Conservation (phyloP, 2,329 filamentous ascomycete genomes). For the Atkinsonella texensis region DNA sequence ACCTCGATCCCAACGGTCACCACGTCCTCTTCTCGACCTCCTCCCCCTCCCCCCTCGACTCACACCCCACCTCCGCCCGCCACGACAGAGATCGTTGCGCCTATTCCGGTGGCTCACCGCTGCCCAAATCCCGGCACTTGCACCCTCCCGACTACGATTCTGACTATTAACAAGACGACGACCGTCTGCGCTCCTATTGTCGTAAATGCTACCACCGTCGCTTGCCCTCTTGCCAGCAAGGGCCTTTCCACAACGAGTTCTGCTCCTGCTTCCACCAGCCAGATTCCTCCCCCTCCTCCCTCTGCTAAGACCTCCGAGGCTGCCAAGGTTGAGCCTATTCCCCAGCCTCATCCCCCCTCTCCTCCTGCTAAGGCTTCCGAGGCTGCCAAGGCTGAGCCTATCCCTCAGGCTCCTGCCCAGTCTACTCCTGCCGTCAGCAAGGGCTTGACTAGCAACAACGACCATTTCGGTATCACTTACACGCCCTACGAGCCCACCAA, state of each 20-base stretch:
- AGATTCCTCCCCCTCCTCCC: slow-evolving; percentile 6
- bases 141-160: slow-evolving; percentile 62
- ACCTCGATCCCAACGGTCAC: slow-evolving; percentile 14
- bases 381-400: slow-evolving; percentile 9
- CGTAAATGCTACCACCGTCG: slow-evolving; percentile 51
- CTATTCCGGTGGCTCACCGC: slow-evolving; percentile 37
- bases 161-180: slow-evolving; percentile 54
- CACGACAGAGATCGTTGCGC: slow-evolving; percentile 30
- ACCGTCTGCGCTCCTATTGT: slow-evolving; percentile 57
- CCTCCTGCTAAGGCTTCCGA: not conserved
- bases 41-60: slow-evolving; percentile 3
- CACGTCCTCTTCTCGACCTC: slow-evolving; percentile 3
- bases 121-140: slow-evolving; percentile 60
- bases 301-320: slow-evolving; percentile 5
- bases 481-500: slow-evolving; percentile 52
- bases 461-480: slow-evolving; percentile 68
- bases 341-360: not conserved
- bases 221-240: slow-evolving; percentile 51
- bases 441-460: slow-evolving; percentile 28
- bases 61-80: slow-evolving; percentile 13
- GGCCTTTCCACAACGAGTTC: slow-evolving; percentile 22
- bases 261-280: slow-evolving; percentile 14
- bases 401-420: slow-evolving; percentile 5
- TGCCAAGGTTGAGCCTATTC: slow-evolving; percentile 1
- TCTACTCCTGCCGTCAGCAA: slow-evolving; percentile 7